Evolutionary conservation across 2,329 filamentous ascomycete genomes (phyloP), one percentile per base, ranked within the genome.

Genomic region (Stromatinia cepivora): DNA sequence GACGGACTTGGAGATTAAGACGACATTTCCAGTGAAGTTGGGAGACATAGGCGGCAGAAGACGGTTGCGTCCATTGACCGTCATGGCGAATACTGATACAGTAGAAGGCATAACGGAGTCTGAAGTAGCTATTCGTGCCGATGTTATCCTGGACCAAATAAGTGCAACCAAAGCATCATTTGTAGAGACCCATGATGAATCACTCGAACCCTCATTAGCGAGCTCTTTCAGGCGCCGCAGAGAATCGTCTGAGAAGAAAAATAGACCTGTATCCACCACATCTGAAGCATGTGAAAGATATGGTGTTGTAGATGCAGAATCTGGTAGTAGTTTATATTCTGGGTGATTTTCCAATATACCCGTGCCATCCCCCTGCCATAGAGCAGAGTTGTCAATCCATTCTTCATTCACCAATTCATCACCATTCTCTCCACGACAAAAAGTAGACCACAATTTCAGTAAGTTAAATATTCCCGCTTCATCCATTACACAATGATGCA

Each of bases 91-190:
- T 13, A 64, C 4, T 4, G 46, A 53, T 42, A 20, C 9, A 1
- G 62, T 64, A 53, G 34, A 64, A 28, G 34, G 22, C 2, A 42
- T 13, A 20, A 17, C 5, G 31, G 46, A 7, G 11, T 53, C 17
- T 15, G n/a, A 64, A 22, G 62, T 42, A 11, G 62, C 5, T 64
- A 20, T 42, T 13, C 62, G 31, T 64, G 62, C 62, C 15, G 48
- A 53, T 20, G 62, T 64, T 42, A 64, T 42, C 20, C 46, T 36
- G 6, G 31, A 64, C 46, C 46, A 64, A 39, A 53, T 31, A 36
- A 64, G 62, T 64, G 62, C 62, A 39, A 53, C 62, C 62, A 64
- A 64, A 20, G 62, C 46, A 64, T 64, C 62, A 9, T 64, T 64
- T 53, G 46, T 64, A 22, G 61, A 64, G 6, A 64, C 46, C 46